Conservation (phyloP, 2,329 filamentous ascomycete genomes). For the Cercospora janseana region DNA sequence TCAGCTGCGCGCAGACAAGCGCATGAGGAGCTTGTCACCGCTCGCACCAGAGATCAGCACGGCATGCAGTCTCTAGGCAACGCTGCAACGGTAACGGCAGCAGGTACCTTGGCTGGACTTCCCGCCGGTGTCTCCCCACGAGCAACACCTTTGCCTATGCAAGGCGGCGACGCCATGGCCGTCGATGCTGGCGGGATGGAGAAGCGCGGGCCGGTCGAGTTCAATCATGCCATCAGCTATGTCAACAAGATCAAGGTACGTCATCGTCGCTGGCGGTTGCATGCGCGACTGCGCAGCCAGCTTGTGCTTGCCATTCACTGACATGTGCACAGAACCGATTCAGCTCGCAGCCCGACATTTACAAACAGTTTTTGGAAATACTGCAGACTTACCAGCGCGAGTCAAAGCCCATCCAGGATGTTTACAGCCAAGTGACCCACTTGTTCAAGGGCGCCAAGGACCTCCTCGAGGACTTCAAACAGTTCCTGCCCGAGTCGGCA, state of each 20-base stretch:
- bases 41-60: conserved; percentile 63
- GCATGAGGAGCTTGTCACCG: conserved; percentile 34
- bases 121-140: conserved; percentile 53
- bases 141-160: conserved; percentile 53
- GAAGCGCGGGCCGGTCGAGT: conserved; percentile 91
- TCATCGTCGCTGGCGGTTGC: conserved; percentile 13
- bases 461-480: conserved; percentile 95
- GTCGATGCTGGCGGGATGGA: conserved; percentile 59
- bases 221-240: conserved; percentile 98
- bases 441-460: conserved; percentile 92
- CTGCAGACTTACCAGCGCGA: conserved; percentile 97
- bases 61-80: conserved; percentile 65
- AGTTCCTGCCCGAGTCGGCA: conserved; percentile 90
- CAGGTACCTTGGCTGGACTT: conserved; percentile 51
- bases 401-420: conserved; percentile 96
- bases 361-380: conserved; percentile 98
- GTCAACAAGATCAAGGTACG: conserved; percentile 98
- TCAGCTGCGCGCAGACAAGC: conserved; percentile 34
- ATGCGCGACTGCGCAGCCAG: background rate
- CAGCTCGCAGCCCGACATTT: conserved; percentile 93
- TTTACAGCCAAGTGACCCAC: conserved; percentile 93
- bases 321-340: conserved; percentile 74
- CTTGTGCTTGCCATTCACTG: background rate
- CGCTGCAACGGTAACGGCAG: conserved; percentile 54
- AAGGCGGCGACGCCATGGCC: conserved; percentile 52